These are phyloP conservation scores for Scedosporium dehoogii DNA, from an alignment of 2,329 filamentous ascomycete species.

Conservation along the genomic window DNA sequence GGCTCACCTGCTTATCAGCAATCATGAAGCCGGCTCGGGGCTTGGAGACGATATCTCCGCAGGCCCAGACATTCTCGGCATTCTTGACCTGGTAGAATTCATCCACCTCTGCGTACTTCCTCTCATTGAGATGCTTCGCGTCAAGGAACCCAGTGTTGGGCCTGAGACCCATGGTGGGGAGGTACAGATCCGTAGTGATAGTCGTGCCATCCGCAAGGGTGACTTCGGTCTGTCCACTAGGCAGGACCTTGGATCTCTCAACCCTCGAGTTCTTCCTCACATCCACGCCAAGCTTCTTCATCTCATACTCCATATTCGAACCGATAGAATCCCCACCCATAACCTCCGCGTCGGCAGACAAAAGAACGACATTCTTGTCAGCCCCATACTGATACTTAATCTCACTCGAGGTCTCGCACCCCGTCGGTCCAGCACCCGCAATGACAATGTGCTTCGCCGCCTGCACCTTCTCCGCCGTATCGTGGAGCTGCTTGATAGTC, in stretches of 20 bases:
- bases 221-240: constrained; percentile 38
- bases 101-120: constrained; percentile 38
- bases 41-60: constrained; percentile 41
- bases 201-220: constrained; percentile 34
- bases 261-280: constrained; percentile 34
- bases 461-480: constrained; percentile 28
- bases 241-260: constrained; percentile 18
- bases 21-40: constrained; percentile 48
- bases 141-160: constrained; percentile 47
- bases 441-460: constrained; percentile 42
- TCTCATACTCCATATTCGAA: constrained; percentile 32
- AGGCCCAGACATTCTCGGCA: constrained; percentile 38
- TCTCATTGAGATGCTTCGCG: constrained; percentile 29
- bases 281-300: constrained; percentile 42
- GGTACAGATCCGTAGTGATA: constrained; percentile 43
- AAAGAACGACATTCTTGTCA: constrained; percentile 37
- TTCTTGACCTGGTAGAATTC: constrained; percentile 37
- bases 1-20: constrained; percentile 43
- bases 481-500: constrained; percentile 27
- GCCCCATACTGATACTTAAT: constrained; percentile 38
- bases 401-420: constrained; percentile 46
- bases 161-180: constrained; percentile 43
- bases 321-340: constrained; percentile 34
- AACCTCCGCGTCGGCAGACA: constrained; percentile 29
- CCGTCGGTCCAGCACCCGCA: constrained; percentile 46